These are phyloP conservation scores for Fusarium circinatum DNA, from an alignment of 2,329 filamentous ascomycete species.

Conservation along the genomic window DNA sequence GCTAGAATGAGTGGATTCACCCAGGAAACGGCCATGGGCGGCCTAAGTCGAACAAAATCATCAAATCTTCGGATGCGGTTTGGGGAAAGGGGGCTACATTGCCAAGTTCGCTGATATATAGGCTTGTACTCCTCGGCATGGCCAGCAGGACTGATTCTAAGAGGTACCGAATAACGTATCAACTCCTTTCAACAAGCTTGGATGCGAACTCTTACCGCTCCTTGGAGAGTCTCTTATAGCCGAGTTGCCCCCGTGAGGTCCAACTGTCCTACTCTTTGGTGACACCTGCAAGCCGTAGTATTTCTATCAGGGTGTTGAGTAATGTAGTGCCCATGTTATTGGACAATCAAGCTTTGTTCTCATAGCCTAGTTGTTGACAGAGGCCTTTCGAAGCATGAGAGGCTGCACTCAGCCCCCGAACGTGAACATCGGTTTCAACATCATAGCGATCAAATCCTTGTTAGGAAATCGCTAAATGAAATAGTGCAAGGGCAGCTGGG, in stretches of 20 bases:
- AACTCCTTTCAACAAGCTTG: neutral
- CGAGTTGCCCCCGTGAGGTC: neutral
- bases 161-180: too few species aligned
- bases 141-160: neutral
- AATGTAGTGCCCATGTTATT: too few species aligned
- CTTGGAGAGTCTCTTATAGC: neutral
- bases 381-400: neutral
- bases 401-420: neutral
- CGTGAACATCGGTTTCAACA: neutral
- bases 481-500: accelerated
- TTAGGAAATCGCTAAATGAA: neutral
- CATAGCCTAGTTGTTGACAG: neutral
- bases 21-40: accelerated
- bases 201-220: neutral
- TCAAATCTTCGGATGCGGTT: neutral
- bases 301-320: too few species aligned
- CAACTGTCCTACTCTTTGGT: neutral
- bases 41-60: neutral
- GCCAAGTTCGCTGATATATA: neutral
- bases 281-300: too few species aligned
- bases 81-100: neutral
- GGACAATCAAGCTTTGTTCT: too few species aligned
- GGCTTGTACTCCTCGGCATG: too few species aligned
- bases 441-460: neutral
- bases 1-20: neutral